phyloP scores from a whole-genome alignment of 202 grass and related monocot species.

The Brachypodium distachyon region DNA sequence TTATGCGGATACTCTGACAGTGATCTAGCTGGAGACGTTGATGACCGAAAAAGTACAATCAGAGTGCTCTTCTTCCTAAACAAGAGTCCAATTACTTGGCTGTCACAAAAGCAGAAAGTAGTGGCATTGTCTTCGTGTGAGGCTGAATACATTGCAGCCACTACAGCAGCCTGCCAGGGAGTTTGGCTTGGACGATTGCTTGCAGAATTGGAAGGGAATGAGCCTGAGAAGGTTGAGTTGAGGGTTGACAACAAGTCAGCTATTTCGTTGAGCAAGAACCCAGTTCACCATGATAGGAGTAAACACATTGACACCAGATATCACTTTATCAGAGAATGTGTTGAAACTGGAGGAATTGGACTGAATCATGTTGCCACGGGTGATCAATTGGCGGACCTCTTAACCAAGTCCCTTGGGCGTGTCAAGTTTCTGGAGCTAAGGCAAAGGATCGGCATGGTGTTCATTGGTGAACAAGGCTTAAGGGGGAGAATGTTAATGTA shows the following conservation, averaged over 20 bases:
- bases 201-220: not conserved
- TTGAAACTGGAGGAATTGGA: not conserved
- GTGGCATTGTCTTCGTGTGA: not conserved
- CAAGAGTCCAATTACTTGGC: not conserved
- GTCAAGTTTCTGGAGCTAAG: not conserved
- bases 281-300: not conserved
- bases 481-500: not conserved
- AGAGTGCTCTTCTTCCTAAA: not conserved
- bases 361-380: not conserved
- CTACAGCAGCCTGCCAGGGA: not conserved
- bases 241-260: not conserved
- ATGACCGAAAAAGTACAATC: not conserved
- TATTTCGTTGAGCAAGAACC: not conserved
- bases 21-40: not conserved
- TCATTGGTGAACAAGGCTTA: not conserved
- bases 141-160: not conserved
- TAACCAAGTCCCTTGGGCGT: not conserved
- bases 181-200: not conserved
- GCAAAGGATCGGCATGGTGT: not conserved
- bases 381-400: not conserved
- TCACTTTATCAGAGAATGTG: not conserved
- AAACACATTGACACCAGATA: not conserved
- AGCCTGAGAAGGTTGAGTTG: not conserved
- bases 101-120: not conserved
- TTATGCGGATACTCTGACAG: not conserved